Evolutionary conservation across 129 eudicot species (phyloP).

Genomic region (Glebionis coronaria): DNA sequence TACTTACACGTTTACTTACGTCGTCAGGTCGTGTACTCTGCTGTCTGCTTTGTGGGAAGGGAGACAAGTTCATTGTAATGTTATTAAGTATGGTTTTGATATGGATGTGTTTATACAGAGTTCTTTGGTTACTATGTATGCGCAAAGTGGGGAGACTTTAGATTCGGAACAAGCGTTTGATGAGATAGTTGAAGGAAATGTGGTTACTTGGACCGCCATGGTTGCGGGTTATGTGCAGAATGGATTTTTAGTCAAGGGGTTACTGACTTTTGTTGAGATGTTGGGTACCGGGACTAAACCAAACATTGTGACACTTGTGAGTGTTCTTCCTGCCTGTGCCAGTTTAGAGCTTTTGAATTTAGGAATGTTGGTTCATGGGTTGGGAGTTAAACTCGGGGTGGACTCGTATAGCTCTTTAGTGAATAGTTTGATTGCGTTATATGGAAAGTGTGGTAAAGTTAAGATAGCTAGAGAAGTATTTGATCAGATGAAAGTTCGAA

Average conservation of each 20-base stretch:
- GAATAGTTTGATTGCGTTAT: slow-evolving; percentile 49
- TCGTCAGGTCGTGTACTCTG: slow-evolving; percentile 33
- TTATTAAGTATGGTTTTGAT: slow-evolving; percentile 35
- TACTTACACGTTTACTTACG: slow-evolving; percentile 38
- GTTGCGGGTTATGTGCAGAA: slow-evolving; percentile 50
- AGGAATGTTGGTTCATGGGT: slow-evolving; percentile 50
- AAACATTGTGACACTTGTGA: slow-evolving; percentile 45
- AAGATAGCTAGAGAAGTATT: slow-evolving; percentile 34
- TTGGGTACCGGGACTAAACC: slow-evolving; percentile 41
- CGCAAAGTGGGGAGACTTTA: slow-evolving; percentile 36
- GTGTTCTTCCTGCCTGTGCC: slow-evolving; percentile 58
- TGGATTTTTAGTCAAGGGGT: slow-evolving; percentile 44
- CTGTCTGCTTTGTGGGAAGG: slow-evolving; percentile 36
- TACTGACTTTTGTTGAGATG: slow-evolving; percentile 41
- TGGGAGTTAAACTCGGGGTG: slow-evolving; percentile 46
- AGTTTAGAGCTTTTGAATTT: slow-evolving; percentile 30
- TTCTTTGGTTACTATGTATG: slow-evolving; percentile 53
- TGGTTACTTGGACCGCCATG: slow-evolving; percentile 66
- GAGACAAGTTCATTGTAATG: slow-evolving; percentile 40
- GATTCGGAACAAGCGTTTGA: slow-evolving; percentile 41
- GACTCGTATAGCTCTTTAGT: slow-evolving; percentile 37
- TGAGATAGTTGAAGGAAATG: slow-evolving; percentile 37
- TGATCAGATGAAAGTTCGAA: slow-evolving; percentile 36
- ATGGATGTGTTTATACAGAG: slow-evolving; percentile 45
- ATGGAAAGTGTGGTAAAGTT: slow-evolving; percentile 34